Evolutionary conservation across 495 filamentous ascomycete genomes (phyloP).

Genomic region (Pseudotulostoma volvatum): DNA sequence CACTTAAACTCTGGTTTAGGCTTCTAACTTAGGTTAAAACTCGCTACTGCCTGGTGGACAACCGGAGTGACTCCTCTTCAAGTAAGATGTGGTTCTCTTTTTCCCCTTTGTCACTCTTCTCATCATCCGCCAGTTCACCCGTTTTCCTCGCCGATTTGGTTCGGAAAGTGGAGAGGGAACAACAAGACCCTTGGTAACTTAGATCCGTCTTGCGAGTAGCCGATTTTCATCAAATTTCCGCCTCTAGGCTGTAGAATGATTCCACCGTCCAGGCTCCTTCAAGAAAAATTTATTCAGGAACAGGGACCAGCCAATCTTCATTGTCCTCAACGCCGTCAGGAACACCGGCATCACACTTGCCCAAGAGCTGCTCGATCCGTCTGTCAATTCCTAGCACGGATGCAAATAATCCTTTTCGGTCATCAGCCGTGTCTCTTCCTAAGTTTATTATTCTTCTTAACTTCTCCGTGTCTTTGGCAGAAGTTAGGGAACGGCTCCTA

Average conservation of each 20-base stretch:
- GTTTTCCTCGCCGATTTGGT: slow-evolving; percentile 12
- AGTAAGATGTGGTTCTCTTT: background rate
- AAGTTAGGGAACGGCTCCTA: slow-evolving; percentile 11
- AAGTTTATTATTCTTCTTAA: slow-evolving; percentile 12
- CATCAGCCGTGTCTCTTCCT: slow-evolving; percentile 11
- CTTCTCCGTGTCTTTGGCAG: slow-evolving; percentile 10
- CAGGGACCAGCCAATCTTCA: slow-evolving; percentile 3
- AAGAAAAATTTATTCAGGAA: slow-evolving; percentile 12
- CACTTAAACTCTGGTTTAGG: too few relatives aligned
- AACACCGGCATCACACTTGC: slow-evolving; percentile 7
- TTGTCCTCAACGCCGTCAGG: slow-evolving; percentile 4
- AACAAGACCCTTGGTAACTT: slow-evolving; percentile 18
- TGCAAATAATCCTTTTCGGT: slow-evolving; percentile 18
- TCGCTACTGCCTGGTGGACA: too few relatives aligned
- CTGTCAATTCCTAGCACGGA: slow-evolving; percentile 14
- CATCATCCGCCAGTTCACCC: slow-evolving; percentile 9
- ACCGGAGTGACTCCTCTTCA: too few relatives aligned
- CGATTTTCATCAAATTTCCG: slow-evolving; percentile 14
- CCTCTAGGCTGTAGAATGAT: slow-evolving; percentile 15
- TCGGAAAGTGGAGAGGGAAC: slow-evolving; percentile 9
- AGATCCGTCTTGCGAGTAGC: slow-evolving; percentile 12
- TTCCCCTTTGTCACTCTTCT: slow-evolving; percentile 1
- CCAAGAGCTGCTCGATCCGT: slow-evolving; percentile 14
- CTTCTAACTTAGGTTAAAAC: too few relatives aligned
- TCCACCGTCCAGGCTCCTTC: slow-evolving; percentile 14